Evolutionary conservation across 768 basidiomycete species (phyloP).

Genomic region (Mrakia gelida): DNA sequence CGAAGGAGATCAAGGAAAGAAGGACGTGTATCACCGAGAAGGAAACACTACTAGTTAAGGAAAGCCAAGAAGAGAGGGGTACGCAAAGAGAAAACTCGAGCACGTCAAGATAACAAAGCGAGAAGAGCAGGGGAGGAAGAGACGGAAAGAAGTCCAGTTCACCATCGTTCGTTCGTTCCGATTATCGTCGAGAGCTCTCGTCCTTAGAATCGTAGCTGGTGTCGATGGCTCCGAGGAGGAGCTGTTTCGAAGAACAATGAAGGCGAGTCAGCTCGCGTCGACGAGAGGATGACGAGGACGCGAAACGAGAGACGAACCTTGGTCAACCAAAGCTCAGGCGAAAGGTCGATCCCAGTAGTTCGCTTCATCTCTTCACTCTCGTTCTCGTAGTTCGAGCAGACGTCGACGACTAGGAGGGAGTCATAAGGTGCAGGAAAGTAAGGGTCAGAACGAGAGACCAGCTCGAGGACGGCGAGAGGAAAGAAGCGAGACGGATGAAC

Average conservation of each 20-base stretch:
- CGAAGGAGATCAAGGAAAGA: too few relatives aligned
- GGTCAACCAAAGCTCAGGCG: slow-evolving; percentile 27
- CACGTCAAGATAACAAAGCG: not conserved
- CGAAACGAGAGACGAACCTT: slow-evolving; percentile 1
- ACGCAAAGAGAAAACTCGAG: not conserved
- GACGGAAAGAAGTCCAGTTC: not conserved
- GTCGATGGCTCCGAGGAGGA: slow-evolving; percentile 24
- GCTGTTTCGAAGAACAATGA: not conserved
- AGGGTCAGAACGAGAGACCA: not conserved
- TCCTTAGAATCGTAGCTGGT: slow-evolving; percentile 21
- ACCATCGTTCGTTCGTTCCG: too few relatives aligned
- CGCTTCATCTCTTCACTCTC: slow-evolving; percentile 30
- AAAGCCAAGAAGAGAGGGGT: too few relatives aligned
- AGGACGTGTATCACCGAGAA: too few relatives aligned
- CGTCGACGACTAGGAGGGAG: slow-evolving; percentile 8
- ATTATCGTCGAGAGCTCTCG: slow-evolving; percentile 4
- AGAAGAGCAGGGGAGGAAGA: not conserved
- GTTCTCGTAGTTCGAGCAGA: slow-evolving; percentile 24
- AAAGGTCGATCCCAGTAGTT: slow-evolving; percentile 22
- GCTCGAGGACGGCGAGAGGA: too few relatives aligned
- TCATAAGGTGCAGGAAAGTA: not conserved
- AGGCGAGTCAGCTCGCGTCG: not conserved
- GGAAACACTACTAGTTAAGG: too few relatives aligned
- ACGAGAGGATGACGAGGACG: not conserved
- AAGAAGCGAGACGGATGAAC: not conserved